A percentile compares a stretch with the other conserved stretches of the same genome.
These are phyloP conservation scores for Metschnikowia noctiluminum DNA, from an alignment of 805 yeast genomes.

Conservation along the genomic window DNA sequence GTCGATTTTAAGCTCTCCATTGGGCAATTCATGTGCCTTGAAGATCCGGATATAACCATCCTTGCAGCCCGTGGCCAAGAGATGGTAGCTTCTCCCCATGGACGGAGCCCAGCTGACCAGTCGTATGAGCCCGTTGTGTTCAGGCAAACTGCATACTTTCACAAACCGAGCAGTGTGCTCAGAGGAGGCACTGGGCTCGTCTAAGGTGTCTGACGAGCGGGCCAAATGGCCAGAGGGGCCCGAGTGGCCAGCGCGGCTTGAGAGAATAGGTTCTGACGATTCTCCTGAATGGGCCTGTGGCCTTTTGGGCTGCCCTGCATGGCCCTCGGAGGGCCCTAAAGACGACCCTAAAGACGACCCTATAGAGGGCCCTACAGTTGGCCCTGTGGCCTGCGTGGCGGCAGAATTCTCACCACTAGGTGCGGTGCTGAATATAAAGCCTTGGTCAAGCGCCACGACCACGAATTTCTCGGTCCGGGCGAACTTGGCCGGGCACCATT, in stretches of 20 bases:
- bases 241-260: too few relatives aligned
- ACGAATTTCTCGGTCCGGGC: conserved; percentile 70
- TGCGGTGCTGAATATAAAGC: conserved; percentile 56
- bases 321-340: too few relatives aligned
- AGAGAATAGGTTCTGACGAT: too few relatives aligned
- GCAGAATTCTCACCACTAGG: too few relatives aligned
- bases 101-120: conserved; percentile 96
- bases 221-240: too few relatives aligned
- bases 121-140: conserved; percentile 82
- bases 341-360: too few relatives aligned
- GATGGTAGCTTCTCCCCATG: conserved; percentile 84
- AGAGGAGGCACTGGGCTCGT: background rate
- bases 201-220: background rate
- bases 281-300: too few relatives aligned
- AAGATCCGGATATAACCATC: conserved; percentile 90
- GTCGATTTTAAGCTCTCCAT: conserved; percentile 45
- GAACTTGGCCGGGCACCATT: conserved; percentile 90
- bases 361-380: too few relatives aligned
- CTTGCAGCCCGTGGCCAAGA: conserved; percentile 92
- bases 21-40: conserved; percentile 53
- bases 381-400: too few relatives aligned
- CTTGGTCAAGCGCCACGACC: conserved; percentile 84
- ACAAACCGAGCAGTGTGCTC: conserved; percentile 37
- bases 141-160: conserved; percentile 66
- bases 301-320: too few relatives aligned